Percentiles rank a stretch among this genome's conserved stretches.
Conservation (phyloP, 768 basidiomycete species). For the Serpula lacrymans region DNA sequence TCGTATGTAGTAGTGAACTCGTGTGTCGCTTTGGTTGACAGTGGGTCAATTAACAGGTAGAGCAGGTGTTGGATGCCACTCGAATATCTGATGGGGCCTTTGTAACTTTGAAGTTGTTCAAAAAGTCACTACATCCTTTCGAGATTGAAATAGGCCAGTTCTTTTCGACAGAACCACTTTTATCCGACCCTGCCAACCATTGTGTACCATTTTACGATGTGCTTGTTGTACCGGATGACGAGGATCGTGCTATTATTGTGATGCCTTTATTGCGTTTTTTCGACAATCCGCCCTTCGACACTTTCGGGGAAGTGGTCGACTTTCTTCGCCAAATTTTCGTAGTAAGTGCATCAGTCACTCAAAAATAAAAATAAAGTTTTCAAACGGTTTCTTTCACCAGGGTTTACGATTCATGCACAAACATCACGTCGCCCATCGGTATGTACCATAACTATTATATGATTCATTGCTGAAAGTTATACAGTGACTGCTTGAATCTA, state of each 20-base stretch:
- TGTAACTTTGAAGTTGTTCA: constrained; percentile 25
- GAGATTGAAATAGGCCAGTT: constrained; percentile 15
- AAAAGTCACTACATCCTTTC: constrained; percentile 6
- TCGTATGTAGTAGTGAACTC: no score
- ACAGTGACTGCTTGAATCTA: no score
- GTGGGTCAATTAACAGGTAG: constrained; percentile 22
- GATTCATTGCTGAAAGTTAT: no score
- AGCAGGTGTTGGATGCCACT: constrained; percentile 26
- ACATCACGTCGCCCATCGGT: constrained; percentile 36
- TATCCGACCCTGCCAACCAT: constrained; percentile 13
- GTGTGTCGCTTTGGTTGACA: no score
- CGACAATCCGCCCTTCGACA: constrained; percentile 16
- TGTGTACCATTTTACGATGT: constrained; percentile 20
- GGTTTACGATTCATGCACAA: constrained; percentile 36
- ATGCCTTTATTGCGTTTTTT: constrained; percentile 21
- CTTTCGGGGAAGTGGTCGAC: constrained; percentile 22
- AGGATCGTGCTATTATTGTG: constrained; percentile 13
- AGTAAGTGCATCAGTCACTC: constrained; percentile 12
- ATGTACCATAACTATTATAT: no score
- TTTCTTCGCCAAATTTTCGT: constrained; percentile 24
- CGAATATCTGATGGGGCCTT: constrained; percentile 17
- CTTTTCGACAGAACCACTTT: constrained; percentile 5
- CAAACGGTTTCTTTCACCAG: constrained; percentile 12
- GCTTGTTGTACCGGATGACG: constrained; percentile 5
- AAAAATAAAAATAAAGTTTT: constrained; percentile 3